Evolutionary conservation across 2,329 filamentous ascomycete genomes (phyloP).

Genomic region (Aspergillus tamarii): DNA sequence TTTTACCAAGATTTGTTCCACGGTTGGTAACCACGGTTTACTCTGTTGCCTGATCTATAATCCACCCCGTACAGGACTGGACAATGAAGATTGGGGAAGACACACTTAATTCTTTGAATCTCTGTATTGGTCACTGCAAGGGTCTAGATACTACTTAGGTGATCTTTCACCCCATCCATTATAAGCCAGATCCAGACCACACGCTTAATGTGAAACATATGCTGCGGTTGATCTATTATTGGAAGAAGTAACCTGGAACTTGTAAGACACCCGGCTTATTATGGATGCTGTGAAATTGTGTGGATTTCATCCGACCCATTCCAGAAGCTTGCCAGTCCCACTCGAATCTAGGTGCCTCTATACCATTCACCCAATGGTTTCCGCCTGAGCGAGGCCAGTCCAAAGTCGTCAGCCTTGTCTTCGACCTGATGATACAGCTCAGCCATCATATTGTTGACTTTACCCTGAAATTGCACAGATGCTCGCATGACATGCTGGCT

Average conservation of each 20-base stretch:
- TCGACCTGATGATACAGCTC: background rate
- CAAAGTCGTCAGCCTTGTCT: constrained; percentile 1
- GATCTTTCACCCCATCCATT: background rate
- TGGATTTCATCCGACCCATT: background rate
- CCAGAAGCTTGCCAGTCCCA: background rate
- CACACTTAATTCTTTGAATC: background rate
- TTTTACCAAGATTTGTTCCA: background rate
- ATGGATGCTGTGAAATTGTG: background rate
- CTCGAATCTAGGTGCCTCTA: background rate
- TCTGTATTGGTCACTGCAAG: background rate
- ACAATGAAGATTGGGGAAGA: background rate
- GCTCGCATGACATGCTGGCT: background rate
- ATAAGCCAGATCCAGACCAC: background rate
- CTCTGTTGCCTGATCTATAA: background rate
- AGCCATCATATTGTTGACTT: background rate
- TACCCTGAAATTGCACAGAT: background rate
- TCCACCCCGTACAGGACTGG: background rate
- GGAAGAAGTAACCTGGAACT: background rate
- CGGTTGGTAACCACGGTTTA: no score
- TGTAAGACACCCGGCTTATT: background rate
- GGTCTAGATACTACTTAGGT: background rate
- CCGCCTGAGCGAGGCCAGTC: background rate
- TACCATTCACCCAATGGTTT: constrained; percentile 3
- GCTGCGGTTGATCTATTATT: background rate
- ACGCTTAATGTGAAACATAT: background rate